Evolutionary conservation across 202 grass and related monocot genomes (phyloP).

Genomic region (Digitaria exilis): DNA sequence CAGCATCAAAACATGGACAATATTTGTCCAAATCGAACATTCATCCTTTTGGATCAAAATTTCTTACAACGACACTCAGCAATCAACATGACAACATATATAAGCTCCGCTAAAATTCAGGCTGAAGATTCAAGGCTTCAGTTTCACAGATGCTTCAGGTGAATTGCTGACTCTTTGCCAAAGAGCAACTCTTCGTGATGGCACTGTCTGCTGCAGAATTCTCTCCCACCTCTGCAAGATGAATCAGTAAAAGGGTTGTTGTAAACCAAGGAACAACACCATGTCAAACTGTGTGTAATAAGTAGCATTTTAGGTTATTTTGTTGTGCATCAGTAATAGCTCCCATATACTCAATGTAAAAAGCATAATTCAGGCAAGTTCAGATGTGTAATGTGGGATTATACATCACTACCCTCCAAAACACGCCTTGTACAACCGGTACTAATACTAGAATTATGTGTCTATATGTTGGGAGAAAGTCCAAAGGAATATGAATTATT

Average conservation of each 20-base stretch:
- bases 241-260: slow-evolving; percentile 16
- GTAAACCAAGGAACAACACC: background rate
- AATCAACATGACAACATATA: too few species aligned
- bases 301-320: background rate
- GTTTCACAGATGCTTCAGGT: background rate
- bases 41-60: slow-evolving; percentile 17
- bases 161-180: background rate
- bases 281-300: background rate
- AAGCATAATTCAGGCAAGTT: background rate
- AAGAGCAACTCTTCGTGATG: background rate
- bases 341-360: background rate
- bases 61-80: background rate
- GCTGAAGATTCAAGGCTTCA: slow-evolving; percentile 19
- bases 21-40: background rate
- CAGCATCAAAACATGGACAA: background rate
- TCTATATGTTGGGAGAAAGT: background rate
- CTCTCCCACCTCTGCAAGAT: slow-evolving; percentile 7
- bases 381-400: background rate
- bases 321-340: background rate
- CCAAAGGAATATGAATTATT: slow-evolving; percentile 23
- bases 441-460: background rate
- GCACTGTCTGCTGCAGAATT: slow-evolving; percentile 2
- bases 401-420: slow-evolving; percentile 13
- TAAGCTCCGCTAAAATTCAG: slow-evolving; percentile 9
- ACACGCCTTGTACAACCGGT: background rate